Base-by-base conservation (phyloP, 768 basidiomycete genomes). In the Termitomyces sp. region DNA sequence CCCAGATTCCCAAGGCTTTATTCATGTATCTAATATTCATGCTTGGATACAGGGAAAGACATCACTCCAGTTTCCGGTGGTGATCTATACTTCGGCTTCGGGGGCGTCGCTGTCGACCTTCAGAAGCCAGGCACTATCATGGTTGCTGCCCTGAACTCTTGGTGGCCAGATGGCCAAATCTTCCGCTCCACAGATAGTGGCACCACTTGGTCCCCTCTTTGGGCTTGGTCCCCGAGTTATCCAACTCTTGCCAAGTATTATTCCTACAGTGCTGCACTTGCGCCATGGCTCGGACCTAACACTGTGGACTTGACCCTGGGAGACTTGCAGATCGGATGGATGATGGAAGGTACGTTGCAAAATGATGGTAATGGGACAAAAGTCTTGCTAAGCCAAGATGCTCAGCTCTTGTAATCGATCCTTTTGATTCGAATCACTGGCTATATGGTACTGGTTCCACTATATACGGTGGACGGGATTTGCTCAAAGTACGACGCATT, bases 401-500 rank as follows among this genome's bases (percentile, higher is more conserved):
- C 32, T 19, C 56, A 82, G 78, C 77, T 27, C 67, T 86, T 45
- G 74, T 70, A 21, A 86, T 87, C 46, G 80, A 88, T 66, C 86
- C 85, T 0, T 84, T 86, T 62, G 81, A 88, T 65, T 84, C 82
- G 1, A 80, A 87, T 63, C 85, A 87, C 65, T 85, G 83, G 82
- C 69, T 87, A 19, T 86, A 86, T 66, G 85, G 86, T n/a, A 88
- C 86, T 16, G 86, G 86, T 27, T 77, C 73, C 14, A 87, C 86
- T 4, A 76, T 88, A 38, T 81, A 83, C 43, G 85, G 85, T 9
- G 82, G 84, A 5, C 79, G 75, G 50, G 81, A 85, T 59, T 69
- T 85, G 35, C 71, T 74, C 27, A 74, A 77, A 54, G 75, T 73
- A 56, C 25, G 54, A n/a, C 34, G 16, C 34, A 53, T 53, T 37